Conservation (phyloP, 116 monocot species). For the Dioscorea cayenensis region DNA sequence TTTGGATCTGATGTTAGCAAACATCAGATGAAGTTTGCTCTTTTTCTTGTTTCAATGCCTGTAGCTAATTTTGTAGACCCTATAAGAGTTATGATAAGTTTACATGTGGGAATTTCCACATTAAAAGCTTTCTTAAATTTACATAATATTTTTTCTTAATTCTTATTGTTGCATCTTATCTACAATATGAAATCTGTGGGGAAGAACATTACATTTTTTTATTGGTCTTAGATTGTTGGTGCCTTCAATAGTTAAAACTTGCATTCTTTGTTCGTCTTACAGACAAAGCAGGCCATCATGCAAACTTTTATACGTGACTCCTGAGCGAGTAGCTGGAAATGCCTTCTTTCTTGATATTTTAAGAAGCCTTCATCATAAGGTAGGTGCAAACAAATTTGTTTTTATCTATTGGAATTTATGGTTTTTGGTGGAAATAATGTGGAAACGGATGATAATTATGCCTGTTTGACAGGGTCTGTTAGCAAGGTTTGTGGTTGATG, state of each 20-base stretch:
- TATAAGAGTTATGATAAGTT: too few relatives aligned
- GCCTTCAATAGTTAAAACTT: neutral
- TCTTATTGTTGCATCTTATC: too few relatives aligned
- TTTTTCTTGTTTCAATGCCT: too few relatives aligned
- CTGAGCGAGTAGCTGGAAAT: constrained; percentile 84
- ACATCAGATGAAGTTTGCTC: too few relatives aligned
- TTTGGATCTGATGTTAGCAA: too few relatives aligned
- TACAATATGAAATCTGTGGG: too few relatives aligned
- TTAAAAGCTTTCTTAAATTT: too few relatives aligned
- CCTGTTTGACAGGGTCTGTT: constrained; percentile 50
- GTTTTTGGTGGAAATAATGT: constrained; percentile 3
- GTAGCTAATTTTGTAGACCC: too few relatives aligned
- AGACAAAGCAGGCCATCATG: constrained; percentile 79
- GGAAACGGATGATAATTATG: constrained; percentile 11
- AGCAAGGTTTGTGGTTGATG: constrained; percentile 94
- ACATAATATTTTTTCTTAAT: too few relatives aligned
- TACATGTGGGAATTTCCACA: too few relatives aligned
- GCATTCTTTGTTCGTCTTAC: constrained; percentile 5
- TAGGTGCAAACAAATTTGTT: constrained; percentile 17
- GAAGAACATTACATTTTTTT: neutral
- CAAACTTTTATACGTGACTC: constrained; percentile 94
- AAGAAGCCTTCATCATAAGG: constrained; percentile 70
- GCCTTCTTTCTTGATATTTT: constrained; percentile 53
- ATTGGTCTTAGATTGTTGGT: neutral
- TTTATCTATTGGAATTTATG: neutral